phyloP scores from a whole-genome alignment of 2,329 filamentous ascomycete species.

The Sporothrix phasma region DNA sequence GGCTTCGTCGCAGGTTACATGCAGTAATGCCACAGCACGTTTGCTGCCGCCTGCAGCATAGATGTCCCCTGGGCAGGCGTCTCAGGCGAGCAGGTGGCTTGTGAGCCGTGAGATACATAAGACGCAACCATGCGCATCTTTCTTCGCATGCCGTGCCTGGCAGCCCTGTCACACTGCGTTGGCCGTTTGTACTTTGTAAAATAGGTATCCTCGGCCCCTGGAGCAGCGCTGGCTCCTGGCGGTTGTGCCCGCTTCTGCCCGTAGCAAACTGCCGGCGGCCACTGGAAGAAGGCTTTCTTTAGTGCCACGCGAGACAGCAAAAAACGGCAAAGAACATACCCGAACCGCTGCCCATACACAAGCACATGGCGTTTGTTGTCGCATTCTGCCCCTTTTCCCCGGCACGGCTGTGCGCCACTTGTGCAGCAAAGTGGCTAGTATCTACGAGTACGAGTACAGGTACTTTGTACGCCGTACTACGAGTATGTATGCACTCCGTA shows the following conservation, averaged over 20 bases:
- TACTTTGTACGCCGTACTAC: no score
- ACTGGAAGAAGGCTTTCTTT: not conserved
- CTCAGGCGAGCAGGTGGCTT: not conserved
- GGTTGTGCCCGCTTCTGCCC: not conserved
- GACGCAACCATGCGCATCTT: no score
- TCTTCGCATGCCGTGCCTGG: no score
- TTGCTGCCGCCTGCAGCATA: not conserved
- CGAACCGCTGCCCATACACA: not conserved
- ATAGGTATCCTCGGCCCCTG: slow-evolving; percentile 7
- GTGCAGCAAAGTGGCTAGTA: no score
- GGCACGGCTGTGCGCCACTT: not conserved
- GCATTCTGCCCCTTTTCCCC: not conserved
- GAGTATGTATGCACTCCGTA: no score
- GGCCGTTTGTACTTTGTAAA: not conserved
- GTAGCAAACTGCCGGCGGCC: not conserved
- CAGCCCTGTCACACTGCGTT: not conserved
- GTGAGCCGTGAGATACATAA: not conserved
- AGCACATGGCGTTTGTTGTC: not conserved
- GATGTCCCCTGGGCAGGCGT: not conserved
- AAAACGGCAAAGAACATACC: not conserved
- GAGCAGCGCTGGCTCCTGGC: not conserved
- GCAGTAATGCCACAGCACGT: not conserved
- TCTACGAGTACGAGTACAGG: no score
- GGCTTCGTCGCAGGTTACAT: not conserved
- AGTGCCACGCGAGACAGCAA: not conserved